Evolutionary conservation across 169 alveolate genomes (phyloP), one percentile per base, ranked within the genome.

Genomic region (Cryptosporidium xiaoi): DNA sequence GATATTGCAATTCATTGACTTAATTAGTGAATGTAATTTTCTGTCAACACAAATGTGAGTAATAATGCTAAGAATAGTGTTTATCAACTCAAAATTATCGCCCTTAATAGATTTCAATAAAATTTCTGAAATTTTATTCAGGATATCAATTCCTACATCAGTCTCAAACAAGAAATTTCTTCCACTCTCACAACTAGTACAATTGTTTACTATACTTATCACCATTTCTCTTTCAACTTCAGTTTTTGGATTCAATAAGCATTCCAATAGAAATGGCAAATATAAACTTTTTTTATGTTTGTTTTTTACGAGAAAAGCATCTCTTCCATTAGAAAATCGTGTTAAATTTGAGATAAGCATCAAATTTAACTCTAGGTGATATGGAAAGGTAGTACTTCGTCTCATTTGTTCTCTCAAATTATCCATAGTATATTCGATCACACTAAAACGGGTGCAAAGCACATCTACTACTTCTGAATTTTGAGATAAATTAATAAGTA

Each of bases 281-380:
- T 71, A 71, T 31, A 58, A 34, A 33, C 56, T 55, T 15, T 71
- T 56, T 5, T 62, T 71, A 18, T 71, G 55, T 71, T 27, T 51
- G 29, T 29, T 27, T 24, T 40, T 71, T n/a, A 16, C 18, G 8
- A 71, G 34, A 16, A 71, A 71, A 8, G 15, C 6, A 10, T 71
- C 68, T 71, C 84, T 71, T 10, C 84, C 84, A 16, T 27, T 71
- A 16, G 56, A 33, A 53, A 24, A 55, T 29, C 84, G 84, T 8
- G 84, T 71, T 24, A 71, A n/a, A 56, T 71, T 71, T 27, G 84
- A 71, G 31, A 71, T 71, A n/a, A 71, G 58, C 84, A 71, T 71
- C 62, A 71, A 55, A 40, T 71, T 71, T 15, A 58, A 27, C 27
- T 13, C 15, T 20, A 51, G 44, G 27, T 71, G 84, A 56, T 71